phyloP scores from a whole-genome alignment of 2,329 filamentous ascomycete species.

The Neonectria coccinea region DNA sequence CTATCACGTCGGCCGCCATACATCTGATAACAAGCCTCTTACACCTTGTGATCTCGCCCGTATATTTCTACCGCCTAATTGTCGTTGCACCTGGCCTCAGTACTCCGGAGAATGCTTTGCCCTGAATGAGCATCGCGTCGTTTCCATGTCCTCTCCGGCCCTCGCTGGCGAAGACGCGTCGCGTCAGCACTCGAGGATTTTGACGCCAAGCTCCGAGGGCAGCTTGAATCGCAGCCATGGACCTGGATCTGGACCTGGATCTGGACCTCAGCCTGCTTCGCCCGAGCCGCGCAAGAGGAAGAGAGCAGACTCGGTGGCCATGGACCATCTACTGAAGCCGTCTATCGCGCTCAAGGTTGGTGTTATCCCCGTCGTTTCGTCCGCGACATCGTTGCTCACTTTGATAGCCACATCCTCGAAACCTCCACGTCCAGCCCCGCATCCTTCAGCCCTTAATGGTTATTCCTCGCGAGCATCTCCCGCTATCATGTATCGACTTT shows the following conservation, averaged over 20 bases:
- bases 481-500: conserved; percentile 72
- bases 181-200: conserved; percentile 58
- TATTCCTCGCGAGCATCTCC: conserved; percentile 69
- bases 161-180: conserved; percentile 60
- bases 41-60: conserved; percentile 22
- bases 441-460: conserved; percentile 71
- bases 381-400: conserved; percentile 4
- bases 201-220: conserved; percentile 55
- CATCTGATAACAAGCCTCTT: conserved; percentile 2
- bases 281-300: conserved; percentile 51
- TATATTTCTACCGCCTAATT: conserved; percentile 20
- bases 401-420: conserved; percentile 66
- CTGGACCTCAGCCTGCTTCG: conserved; percentile 20
- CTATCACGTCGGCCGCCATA: conserved; percentile 1
- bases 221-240: conserved; percentile 53
- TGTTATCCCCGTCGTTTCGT: conserved; percentile 4
- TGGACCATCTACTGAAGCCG: conserved; percentile 64
- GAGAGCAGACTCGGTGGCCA: conserved; percentile 53
- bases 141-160: conserved; percentile 51
- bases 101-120: conserved; percentile 31
- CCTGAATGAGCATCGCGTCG: conserved; percentile 32
- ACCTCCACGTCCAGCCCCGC: conserved; percentile 64
- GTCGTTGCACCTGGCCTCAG: conserved; percentile 8
- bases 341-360: conserved; percentile 65
- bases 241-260: conserved; percentile 36